Conservation (phyloP, 2,329 filamentous ascomycete species). For the Hymenoscyphus linearis region DNA sequence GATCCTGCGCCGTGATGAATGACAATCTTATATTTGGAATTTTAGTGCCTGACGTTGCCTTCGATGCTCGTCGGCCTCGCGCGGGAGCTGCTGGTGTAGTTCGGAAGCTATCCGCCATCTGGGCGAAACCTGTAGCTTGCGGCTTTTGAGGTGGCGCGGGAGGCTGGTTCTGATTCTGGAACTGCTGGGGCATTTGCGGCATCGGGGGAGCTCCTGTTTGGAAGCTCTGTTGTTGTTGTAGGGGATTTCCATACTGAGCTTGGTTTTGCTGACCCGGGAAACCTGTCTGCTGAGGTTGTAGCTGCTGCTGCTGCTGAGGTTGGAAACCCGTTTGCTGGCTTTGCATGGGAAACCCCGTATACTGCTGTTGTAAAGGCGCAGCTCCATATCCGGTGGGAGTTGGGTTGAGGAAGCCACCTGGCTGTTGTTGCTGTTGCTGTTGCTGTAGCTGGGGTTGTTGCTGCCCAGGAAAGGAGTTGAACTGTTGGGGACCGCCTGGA, state of each 20-base stretch:
- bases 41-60: constrained; percentile 58
- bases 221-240: constrained; percentile 37
- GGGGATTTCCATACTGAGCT: constrained; percentile 30
- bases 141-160: constrained; percentile 59
- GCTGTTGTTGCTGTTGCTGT: constrained; percentile 38
- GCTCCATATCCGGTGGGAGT: constrained; percentile 33
- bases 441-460: constrained; percentile 35
- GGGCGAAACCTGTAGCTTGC: constrained; percentile 59
- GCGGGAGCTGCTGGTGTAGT: constrained; percentile 38
- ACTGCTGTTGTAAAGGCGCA: constrained; percentile 31
- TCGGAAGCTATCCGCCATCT: constrained; percentile 64
- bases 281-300: constrained; percentile 55
- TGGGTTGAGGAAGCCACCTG: constrained; percentile 21
- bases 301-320: constrained; percentile 36
- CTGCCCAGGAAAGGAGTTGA: constrained; percentile 39
- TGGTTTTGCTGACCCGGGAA: constrained; percentile 43
- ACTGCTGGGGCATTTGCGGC: constrained; percentile 32
- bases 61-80: constrained; percentile 43
- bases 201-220: constrained; percentile 31
- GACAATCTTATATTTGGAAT: constrained; percentile 93
- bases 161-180: constrained; percentile 44
- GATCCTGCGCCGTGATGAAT: constrained; percentile 92
- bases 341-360: constrained; percentile 31
- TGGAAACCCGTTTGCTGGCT: constrained; percentile 48
- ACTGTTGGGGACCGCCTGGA: constrained; percentile 61